These are phyloP conservation scores for Tylopilus orsonianus DNA, from an alignment of 1,284 basidiomycete genomes.

Conservation along the genomic window DNA sequence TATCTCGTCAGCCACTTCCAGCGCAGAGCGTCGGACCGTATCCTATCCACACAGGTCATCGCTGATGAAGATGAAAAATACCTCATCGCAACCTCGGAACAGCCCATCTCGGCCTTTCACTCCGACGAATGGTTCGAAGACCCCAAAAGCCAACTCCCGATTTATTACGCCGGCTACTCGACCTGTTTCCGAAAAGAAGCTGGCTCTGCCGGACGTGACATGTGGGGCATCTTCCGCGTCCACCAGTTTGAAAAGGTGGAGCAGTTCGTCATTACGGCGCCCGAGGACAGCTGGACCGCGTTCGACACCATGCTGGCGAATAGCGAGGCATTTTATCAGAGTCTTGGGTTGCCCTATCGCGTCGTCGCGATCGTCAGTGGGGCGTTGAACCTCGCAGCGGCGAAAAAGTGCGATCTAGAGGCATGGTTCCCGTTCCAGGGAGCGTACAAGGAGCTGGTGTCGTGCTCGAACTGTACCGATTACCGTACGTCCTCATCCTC, in stretches of 20 bases:
- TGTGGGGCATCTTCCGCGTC: constrained; percentile 99
- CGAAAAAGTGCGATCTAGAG: constrained; percentile 97
- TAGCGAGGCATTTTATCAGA: constrained; percentile 95
- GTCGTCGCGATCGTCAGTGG: constrained; percentile 97
- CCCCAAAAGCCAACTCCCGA: constrained; percentile 87
- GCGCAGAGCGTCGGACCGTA: not conserved
- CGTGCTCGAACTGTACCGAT: constrained; percentile 92
- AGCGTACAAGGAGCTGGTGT: constrained; percentile 93
- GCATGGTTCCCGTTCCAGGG: constrained; percentile 99
- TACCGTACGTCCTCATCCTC: constrained; percentile 67
- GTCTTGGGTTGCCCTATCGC: constrained; percentile 86
- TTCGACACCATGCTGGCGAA: constrained; percentile 90
- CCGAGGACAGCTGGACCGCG: constrained; percentile 92
- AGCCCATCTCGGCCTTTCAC: constrained; percentile 95
- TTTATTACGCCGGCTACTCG: constrained; percentile 81
- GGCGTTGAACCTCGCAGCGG: constrained; percentile 93
- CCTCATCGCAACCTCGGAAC: constrained; percentile 97
- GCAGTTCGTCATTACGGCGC: constrained; percentile 94
- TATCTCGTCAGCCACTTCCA: not conserved
- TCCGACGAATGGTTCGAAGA: constrained; percentile 97
- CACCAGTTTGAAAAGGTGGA: constrained; percentile 99
- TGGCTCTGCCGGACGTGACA: constrained; percentile 94
- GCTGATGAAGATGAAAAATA: constrained; percentile 96
- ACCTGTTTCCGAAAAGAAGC: constrained; percentile 99
- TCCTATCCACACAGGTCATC: constrained; percentile 57